A percentile compares a stretch with the other conserved stretches of the same genome.
Evolutionary conservation across 2,329 filamentous ascomycete species (phyloP).

Genomic region (Cytospora piceicola): DNA sequence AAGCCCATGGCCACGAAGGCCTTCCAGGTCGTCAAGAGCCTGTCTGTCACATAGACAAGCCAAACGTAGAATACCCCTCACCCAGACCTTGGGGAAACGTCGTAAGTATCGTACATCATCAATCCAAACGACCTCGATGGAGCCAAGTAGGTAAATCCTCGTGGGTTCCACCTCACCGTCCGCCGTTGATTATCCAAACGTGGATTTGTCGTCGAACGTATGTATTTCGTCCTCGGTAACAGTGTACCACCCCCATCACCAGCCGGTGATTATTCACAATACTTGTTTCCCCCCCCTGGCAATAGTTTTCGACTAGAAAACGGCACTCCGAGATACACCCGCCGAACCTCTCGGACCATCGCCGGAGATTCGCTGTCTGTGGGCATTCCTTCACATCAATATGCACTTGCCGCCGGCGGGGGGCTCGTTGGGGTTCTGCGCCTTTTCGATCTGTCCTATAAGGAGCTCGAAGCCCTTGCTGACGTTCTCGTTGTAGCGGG

Average conservation of each 20-base stretch:
- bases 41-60: neutral
- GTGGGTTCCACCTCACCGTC: slow-evolving; percentile 4
- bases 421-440: slow-evolving; percentile 85
- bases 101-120: slow-evolving; percentile 6
- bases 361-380: neutral
- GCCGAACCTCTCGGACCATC: neutral
- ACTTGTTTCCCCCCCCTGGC: neutral
- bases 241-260: slow-evolving; percentile 18
- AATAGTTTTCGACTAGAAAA: neutral
- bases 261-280: slow-evolving; percentile 4
- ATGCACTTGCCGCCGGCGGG: slow-evolving; percentile 78
- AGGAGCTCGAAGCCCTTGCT: slow-evolving; percentile 90
- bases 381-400: slow-evolving; percentile 69
- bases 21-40: neutral
- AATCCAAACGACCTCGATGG: neutral
- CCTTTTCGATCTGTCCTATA: slow-evolving; percentile 93
- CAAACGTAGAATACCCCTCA: neutral
- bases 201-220: slow-evolving; percentile 2
- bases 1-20: neutral
- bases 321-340: neutral
- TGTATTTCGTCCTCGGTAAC: slow-evolving; percentile 16
- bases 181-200: slow-evolving; percentile 3
- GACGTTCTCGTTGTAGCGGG: slow-evolving; percentile 93
- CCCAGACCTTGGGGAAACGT: slow-evolving; percentile 3
- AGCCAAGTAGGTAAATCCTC: neutral